Evolutionary conservation across 2,329 filamentous ascomycete species (phyloP), one percentile per base, ranked within the genome.

Genomic region (Phaeomoniella chlamydospora): DNA sequence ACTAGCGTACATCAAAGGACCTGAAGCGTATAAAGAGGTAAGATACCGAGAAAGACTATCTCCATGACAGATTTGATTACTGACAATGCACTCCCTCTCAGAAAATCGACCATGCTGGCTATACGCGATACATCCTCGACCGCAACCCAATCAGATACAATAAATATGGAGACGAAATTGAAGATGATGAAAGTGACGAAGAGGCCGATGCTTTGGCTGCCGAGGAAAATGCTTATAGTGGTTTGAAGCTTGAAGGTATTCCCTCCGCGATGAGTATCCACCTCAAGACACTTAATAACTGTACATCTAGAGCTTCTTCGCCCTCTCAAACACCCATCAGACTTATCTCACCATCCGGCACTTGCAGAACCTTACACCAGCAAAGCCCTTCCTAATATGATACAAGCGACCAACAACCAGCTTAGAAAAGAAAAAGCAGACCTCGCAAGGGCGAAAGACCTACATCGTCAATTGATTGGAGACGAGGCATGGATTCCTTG

Each of bases 31-130:
- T 53, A 71, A 68, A 50, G 66, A 70, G 63, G 72, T 74, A 45
- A 29, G 11, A n/a, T n/a, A n/a, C n/a, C n/a, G n/a, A 36, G 15
- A 16, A 16, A 34, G 35, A 30, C 37, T 43, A 26, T 26, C 22
- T 26, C 9, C 32, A 12, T 38, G 29, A 15, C 22, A 13, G 14
- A 17, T 36, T 40, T n/a, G n/a, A n/a, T n/a, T n/a, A n/a, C 33
- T 35, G 12, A 12, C n/a, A 34, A 5, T 5, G 10, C 4, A 37
- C 17, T 4, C 11, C 17, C 5, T 12, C 15, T 42, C 41, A 76
- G 70, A 68, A 62, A 54, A 63, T 77, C 43, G 67, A 73, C 32
- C 72, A 78, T 49, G 73, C 71, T 30, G 74, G 74, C 33, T 76
- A 77, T 51, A 59, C 64, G 30, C 64, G 74, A 46, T 63, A 69